These are phyloP conservation scores for Cyclotella choctawhatcheeana DNA, from an alignment of 108 stramenopile genomes.

Conservation along the genomic window DNA sequence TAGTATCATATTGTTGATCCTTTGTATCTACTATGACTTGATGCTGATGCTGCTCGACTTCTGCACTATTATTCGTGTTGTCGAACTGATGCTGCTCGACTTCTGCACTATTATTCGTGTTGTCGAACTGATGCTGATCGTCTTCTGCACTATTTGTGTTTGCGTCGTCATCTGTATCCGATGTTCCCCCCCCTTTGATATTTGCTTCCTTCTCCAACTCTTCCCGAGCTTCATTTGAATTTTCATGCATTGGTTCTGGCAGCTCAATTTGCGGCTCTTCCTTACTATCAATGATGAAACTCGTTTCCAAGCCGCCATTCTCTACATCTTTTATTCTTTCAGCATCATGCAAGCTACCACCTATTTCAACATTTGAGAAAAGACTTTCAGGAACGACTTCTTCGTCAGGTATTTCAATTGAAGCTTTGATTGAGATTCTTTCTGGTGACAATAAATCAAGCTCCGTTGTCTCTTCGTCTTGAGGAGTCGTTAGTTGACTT, in stretches of 20 bases:
- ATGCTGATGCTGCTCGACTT: not conserved
- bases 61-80: not conserved
- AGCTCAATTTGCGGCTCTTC: not conserved
- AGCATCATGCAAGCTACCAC: conserved; percentile 5
- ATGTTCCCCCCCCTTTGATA: not conserved
- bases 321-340: not conserved
- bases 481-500: too few species aligned
- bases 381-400: not conserved
- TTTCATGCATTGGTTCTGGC: not conserved
- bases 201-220: not conserved
- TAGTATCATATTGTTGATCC: not conserved
- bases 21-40: not conserved
- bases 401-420: conserved; percentile 8
- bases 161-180: not conserved
- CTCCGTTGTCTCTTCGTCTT: too few species aligned
- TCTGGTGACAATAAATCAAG: not conserved
- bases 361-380: not conserved
- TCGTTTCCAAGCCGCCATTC: not conserved
- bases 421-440: not conserved
- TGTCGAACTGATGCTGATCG: not conserved
- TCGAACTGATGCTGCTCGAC: not conserved
- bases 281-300: not conserved
- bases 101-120: not conserved
- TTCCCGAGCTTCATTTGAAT: not conserved
- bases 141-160: not conserved